Evolutionary conservation across 1,284 basidiomycete genomes (phyloP).

Genomic region (Rhodotorula sp.): DNA sequence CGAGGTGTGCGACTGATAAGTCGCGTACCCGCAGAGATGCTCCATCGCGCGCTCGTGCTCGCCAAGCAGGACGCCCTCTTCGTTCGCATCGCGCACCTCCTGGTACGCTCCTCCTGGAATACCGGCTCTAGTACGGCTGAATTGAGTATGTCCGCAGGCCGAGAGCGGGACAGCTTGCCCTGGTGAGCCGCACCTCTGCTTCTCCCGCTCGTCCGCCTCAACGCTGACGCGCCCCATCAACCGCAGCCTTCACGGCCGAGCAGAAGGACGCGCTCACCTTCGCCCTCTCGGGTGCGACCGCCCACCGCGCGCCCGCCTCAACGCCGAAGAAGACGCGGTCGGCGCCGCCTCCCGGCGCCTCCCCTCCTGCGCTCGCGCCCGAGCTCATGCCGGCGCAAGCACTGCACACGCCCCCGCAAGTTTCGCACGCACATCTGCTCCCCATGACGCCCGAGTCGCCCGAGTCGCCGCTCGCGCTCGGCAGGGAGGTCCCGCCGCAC

Average conservation of each 20-base stretch:
- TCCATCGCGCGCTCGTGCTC: not conserved
- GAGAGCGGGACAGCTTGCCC: not conserved
- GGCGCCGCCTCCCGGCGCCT: not conserved
- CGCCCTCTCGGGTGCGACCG: not conserved
- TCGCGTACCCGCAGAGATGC: not conserved
- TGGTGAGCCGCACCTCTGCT: not conserved
- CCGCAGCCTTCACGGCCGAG: conserved; percentile 14
- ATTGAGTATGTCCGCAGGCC: not conserved
- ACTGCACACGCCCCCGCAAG: not conserved
- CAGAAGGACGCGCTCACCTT: not conserved
- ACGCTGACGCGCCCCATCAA: accelerated
- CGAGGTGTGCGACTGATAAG: not conserved
- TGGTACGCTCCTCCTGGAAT: not conserved
- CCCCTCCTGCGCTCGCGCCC: no score
- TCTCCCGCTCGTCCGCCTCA: no score
- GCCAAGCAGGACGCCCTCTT: not conserved
- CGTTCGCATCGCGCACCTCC: not conserved
- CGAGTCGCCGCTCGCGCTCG: not conserved
- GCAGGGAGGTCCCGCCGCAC: not conserved
- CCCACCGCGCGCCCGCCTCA: not conserved
- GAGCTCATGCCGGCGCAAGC: not conserved
- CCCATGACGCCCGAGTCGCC: not conserved
- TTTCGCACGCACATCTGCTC: not conserved
- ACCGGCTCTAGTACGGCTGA: not conserved
- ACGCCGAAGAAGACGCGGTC: not conserved